Evolutionary conservation across 768 basidiomycete species (phyloP), one percentile per base, ranked within the genome.

Genomic region (Paxillus involutus): DNA sequence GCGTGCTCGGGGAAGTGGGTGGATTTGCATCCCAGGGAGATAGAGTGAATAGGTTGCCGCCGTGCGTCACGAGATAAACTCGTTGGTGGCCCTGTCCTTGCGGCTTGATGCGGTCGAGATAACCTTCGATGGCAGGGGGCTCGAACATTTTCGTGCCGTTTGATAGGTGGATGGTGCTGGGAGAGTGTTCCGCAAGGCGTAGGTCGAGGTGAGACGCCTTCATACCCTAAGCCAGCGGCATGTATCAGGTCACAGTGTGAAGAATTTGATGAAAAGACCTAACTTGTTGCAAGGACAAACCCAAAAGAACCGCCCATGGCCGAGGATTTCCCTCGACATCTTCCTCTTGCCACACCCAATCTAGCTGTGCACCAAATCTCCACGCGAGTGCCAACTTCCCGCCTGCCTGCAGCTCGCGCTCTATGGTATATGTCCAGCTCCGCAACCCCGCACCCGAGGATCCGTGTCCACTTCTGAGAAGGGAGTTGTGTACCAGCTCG

Each of bases 61-160:
- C 79, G 62, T 93, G 89, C 6, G 83, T 82, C 26, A 80, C 72
- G 37, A 94, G 75, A 70, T 94, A 95, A 13, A 88, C 62, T 4
- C 76, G 76, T 52, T 88, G 81, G 49, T 77, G 83, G 29, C 68
- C 65, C 56, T 83, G 81, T 17, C 80, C 75, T 59, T 81, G 83
- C 3, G 83, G 78, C 57, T 76, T 79, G 61, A 91, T 78, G 44
- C 86, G 85, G 55, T 89, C 81, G 41, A 95, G 73, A 70, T 90
- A 97, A 3, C 95, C 95, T 71, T 98, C 95, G 44, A 96, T 75
- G 0, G 83, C 80, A 0, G 86, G 84, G 2, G 95, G 95, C 61
- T 95, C 91, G 33, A 80, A 70, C 16, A 94, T 64, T 36, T 67
- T 72, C 14, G 69, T 76, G 10, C 78, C 79, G 47, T 44, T 74